Conservation (phyloP, 176 grass and related monocot genomes). For the Hyparrhenia diplandra region DNA sequence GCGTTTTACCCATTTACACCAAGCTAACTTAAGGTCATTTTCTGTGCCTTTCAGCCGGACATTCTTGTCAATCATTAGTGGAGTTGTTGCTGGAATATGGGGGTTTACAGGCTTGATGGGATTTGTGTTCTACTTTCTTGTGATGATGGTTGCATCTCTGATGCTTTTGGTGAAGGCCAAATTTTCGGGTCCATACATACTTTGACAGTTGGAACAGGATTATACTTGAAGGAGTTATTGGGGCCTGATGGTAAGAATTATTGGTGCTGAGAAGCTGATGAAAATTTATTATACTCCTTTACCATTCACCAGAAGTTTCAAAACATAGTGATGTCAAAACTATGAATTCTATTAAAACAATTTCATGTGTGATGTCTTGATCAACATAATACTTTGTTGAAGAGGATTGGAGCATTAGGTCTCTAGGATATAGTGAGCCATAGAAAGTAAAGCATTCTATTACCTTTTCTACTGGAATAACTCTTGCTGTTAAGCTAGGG, state of each 20-base stretch:
- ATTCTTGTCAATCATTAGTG: constrained; percentile 90
- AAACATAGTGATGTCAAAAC: neutral
- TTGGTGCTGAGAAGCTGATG: neutral
- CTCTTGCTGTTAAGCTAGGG: neutral
- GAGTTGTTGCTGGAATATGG: constrained; percentile 84
- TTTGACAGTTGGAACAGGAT: constrained; percentile 87
- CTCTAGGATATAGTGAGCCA: neutral
- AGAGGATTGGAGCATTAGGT: too few relatives aligned
- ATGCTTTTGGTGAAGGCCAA: constrained; percentile 65
- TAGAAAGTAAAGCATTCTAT: neutral
- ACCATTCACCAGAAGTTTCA: neutral
- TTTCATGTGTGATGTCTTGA: neutral
- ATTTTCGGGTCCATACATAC: constrained; percentile 62
- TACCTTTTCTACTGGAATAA: neutral
- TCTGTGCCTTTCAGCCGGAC: constrained; percentile 55
- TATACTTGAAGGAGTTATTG: constrained; percentile 72
- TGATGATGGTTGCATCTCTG: constrained; percentile 64
- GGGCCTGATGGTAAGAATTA: constrained; percentile 83
- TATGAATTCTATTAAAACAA: neutral
- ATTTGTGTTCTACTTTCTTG: constrained; percentile 76
- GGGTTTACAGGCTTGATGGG: constrained; percentile 73
- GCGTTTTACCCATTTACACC: neutral
- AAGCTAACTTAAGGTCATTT: constrained; percentile 11
- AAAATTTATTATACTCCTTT: neutral
- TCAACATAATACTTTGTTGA: neutral